Conservation (phyloP, 257 asterid genomes). For the Parsonsia alboflavescens region DNA sequence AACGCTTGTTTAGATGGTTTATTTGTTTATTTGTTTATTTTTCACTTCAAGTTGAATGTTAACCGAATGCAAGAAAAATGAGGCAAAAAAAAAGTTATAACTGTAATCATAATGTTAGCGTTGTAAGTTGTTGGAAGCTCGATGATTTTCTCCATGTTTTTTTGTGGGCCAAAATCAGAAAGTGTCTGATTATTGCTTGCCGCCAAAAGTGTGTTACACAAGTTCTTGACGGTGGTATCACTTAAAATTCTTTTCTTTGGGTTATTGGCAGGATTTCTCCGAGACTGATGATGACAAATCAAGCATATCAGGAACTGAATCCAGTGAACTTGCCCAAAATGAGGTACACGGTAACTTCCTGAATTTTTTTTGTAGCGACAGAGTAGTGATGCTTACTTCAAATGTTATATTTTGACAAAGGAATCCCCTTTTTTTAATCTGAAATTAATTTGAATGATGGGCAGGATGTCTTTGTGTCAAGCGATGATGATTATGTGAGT, state of each 20-base stretch:
- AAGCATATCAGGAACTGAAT: slow-evolving; percentile 44
- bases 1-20: not conserved
- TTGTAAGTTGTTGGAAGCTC: not conserved
- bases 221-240: not conserved
- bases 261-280: slow-evolving; percentile 32
- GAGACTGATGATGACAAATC: slow-evolving; percentile 40
- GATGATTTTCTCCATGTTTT: not conserved
- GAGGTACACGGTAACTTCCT: slow-evolving; percentile 46
- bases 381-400: not conserved
- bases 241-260: not conserved
- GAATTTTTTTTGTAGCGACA: not conserved
- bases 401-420: not conserved
- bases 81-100: not conserved
- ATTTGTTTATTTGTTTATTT: not conserved
- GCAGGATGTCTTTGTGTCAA: slow-evolving; percentile 49
- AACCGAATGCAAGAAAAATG: not conserved
- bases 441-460: slow-evolving; percentile 5
- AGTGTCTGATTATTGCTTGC: not conserved
- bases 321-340: slow-evolving; percentile 36
- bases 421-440: not conserved
- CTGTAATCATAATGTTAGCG: not conserved
- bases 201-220: not conserved
- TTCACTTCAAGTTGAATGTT: not conserved
- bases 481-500: slow-evolving; percentile 27
- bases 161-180: not conserved